Conservation (phyloP, 352 stramenopile genomes). For the Hyaloperonospora arabidopsidis region DNA sequence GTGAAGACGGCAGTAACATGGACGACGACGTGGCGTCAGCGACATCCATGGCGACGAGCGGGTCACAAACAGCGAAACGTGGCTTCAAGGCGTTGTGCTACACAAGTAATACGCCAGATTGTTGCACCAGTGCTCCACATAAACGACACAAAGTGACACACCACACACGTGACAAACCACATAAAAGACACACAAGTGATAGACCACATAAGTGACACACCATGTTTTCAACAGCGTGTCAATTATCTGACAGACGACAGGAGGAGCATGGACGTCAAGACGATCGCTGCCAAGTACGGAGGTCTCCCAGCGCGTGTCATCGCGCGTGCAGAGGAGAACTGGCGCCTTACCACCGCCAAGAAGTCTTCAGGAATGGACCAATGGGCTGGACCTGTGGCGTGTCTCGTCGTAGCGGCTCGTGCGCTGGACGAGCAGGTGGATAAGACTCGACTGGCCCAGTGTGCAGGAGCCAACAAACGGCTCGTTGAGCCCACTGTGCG, state of each 20-base stretch:
- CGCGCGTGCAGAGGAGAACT: constrained; percentile 41
- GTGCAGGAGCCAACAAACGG: constrained; percentile 35
- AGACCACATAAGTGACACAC: constrained; percentile 7
- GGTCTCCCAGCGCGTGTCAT: constrained; percentile 47
- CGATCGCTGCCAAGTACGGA: constrained; percentile 40
- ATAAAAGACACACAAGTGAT: no score
- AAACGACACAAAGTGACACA: constrained; percentile 6
- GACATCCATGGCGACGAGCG: constrained; percentile 15
- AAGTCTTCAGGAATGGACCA: constrained; percentile 30
- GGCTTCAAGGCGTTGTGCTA: constrained; percentile 4
- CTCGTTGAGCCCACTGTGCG: constrained; percentile 40
- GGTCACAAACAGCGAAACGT: neutral
- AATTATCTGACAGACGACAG: neutral
- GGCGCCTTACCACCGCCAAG: constrained; percentile 41
- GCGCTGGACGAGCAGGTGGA: constrained; percentile 46
- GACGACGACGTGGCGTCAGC: constrained; percentile 5
- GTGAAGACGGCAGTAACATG: no score
- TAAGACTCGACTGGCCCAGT: constrained; percentile 31
- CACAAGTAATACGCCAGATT: constrained; percentile 4
- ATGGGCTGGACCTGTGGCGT: constrained; percentile 46
- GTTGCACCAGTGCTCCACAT: neutral
- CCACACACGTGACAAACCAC: no score
- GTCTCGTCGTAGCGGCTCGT: constrained; percentile 51
- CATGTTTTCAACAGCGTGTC: neutral
- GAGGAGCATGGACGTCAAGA: constrained; percentile 44